Percentiles rank a stretch among this genome's conserved stretches.
phyloP scores from a whole-genome alignment of 83 land plant genomes.

The Isoetes engelmannii region DNA sequence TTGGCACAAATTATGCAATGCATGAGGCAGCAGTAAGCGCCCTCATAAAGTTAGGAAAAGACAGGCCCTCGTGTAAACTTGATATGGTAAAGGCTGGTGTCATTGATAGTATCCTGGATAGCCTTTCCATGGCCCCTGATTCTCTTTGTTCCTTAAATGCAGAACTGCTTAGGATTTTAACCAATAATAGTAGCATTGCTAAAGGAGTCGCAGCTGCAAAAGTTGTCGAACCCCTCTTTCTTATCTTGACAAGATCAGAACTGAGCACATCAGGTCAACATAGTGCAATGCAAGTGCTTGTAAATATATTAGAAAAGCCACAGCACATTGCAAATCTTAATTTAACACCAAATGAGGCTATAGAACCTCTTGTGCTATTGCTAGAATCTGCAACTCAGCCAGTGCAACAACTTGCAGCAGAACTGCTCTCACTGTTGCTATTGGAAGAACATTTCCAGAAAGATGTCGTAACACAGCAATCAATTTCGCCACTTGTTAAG shows the following conservation, averaged over 20 bases:
- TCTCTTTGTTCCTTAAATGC: slow-evolving; percentile 68
- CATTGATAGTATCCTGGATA: slow-evolving; percentile 71
- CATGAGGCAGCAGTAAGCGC: slow-evolving; percentile 82
- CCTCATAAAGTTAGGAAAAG: slow-evolving; percentile 79
- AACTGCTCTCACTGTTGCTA: slow-evolving; percentile 78
- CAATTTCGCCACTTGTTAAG: slow-evolving; percentile 72
- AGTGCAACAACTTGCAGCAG: slow-evolving; percentile 94
- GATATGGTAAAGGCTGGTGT: slow-evolving; percentile 96
- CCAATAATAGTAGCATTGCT: slow-evolving; percentile 83
- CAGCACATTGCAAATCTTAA: slow-evolving; percentile 63
- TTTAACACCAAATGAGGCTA: slow-evolving; percentile 61
- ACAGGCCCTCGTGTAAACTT: slow-evolving; percentile 79
- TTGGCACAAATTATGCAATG: slow-evolving; percentile 60
- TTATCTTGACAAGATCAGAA: slow-evolving; percentile 49
- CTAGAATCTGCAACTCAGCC: slow-evolving; percentile 76
- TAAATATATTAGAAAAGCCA: slow-evolving; percentile 87
- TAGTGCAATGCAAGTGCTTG: slow-evolving; percentile 85
- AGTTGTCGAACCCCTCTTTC: slow-evolving; percentile 78
- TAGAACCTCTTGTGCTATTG: slow-evolving; percentile 71
- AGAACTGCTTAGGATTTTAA: slow-evolving; percentile 80
- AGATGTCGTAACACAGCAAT: slow-evolving; percentile 67
- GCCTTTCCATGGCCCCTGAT: slow-evolving; percentile 87
- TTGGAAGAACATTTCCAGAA: slow-evolving; percentile 78
- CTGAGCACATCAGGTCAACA: slow-evolving; percentile 87
- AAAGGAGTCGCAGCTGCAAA: slow-evolving; percentile 82